phyloP scores from a whole-genome alignment of 345 rosid species.

The Adansonia digitata region DNA sequence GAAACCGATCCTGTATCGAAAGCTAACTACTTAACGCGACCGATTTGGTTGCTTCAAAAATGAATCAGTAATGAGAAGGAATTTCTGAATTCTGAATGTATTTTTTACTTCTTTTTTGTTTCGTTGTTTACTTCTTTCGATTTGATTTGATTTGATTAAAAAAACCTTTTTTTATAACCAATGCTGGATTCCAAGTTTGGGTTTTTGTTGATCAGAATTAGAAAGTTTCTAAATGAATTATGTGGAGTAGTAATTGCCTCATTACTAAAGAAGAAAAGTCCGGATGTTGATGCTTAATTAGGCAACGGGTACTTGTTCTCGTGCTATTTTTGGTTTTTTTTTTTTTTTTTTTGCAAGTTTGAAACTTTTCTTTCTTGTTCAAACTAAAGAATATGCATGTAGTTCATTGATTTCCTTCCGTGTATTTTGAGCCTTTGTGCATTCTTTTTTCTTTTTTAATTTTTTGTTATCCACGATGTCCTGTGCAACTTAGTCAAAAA shows the following conservation, averaged over 20 bases:
- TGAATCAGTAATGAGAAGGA: background rate
- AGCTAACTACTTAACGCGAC: background rate
- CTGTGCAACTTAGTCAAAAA: no score
- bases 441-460: no score
- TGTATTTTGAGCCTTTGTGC: background rate
- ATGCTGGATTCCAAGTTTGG: background rate
- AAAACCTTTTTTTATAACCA: background rate
- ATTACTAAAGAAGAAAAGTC: background rate
- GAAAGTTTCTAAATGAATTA: background rate
- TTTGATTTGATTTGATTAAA: background rate
- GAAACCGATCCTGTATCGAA: background rate
- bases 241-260: background rate
- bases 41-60: background rate
- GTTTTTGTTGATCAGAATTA: background rate
- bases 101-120: background rate
- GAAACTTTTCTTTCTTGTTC: background rate
- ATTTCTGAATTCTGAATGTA: background rate
- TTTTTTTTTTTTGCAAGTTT: background rate
- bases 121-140: background rate
- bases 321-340: background rate
- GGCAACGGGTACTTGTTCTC: background rate
- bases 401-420: background rate
- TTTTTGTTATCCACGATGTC: background rate
- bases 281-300: slow-evolving; percentile 2
- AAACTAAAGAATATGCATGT: background rate